Conservation (phyloP, 495 filamentous ascomycete genomes). For the Lophiotrema nucula region DNA sequence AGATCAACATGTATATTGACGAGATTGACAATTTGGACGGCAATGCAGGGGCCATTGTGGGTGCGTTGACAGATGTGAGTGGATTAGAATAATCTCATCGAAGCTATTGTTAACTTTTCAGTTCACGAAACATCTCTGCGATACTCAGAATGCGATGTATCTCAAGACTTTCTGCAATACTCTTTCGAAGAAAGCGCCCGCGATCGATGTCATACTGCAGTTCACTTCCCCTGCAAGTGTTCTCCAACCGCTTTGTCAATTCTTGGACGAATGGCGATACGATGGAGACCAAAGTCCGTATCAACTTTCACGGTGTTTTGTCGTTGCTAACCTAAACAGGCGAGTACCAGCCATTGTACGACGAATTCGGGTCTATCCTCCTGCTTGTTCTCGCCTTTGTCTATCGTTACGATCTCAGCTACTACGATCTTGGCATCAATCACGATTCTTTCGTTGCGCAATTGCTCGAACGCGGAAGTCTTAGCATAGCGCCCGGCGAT, state of each 20-base stretch:
- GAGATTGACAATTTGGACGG: conserved; percentile 93
- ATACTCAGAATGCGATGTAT: conserved; percentile 85
- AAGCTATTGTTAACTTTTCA: conserved; percentile 34
- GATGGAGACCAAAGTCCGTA: conserved; percentile 75
- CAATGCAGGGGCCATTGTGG: conserved; percentile 85
- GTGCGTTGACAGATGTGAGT: conserved; percentile 73
- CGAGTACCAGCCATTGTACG: conserved; percentile 94
- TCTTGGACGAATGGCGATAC: conserved; percentile 87
- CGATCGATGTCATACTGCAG: conserved; percentile 80
- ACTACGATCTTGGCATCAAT: conserved; percentile 63
- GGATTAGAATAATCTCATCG: not conserved
- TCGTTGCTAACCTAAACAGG: conserved; percentile 41
- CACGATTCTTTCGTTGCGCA: conserved; percentile 74
- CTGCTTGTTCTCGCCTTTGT: conserved; percentile 79
- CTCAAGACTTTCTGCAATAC: conserved; percentile 80
- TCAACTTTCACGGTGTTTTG: not conserved
- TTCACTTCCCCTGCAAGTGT: conserved; percentile 76
- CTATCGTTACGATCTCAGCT: conserved; percentile 74
- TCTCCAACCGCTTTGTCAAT: conserved; percentile 76
- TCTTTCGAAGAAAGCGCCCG: conserved; percentile 72
- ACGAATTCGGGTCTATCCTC: conserved; percentile 89
- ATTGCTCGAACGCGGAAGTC: conserved; percentile 65
- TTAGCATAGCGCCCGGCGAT: conserved; percentile 60
- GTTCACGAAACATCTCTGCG: conserved; percentile 76
- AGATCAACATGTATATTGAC: conserved; percentile 67